Conservation (phyloP, 371 early-diverging fungal species). For the Lichtheimia ramosa region DNA sequence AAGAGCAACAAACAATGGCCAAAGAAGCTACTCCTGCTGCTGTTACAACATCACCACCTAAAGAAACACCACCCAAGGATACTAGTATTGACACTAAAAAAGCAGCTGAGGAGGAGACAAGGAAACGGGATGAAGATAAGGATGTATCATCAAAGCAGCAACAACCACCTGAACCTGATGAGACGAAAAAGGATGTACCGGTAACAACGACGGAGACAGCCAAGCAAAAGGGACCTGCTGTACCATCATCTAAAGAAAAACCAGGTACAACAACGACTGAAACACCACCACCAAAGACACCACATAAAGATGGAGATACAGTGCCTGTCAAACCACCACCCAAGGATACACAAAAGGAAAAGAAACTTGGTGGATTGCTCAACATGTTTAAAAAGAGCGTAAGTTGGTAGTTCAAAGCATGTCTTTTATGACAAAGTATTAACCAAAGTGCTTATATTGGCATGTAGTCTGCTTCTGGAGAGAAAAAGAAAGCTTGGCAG, state of each 20-base stretch:
- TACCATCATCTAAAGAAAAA: background rate
- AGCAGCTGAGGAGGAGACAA: background rate
- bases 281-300: background rate
- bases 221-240: constrained; percentile 5
- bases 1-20: background rate
- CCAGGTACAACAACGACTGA: background rate
- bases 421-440: background rate
- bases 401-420: background rate
- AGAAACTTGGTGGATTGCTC: constrained; percentile 5
- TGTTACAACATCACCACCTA: background rate
- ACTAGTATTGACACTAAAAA: background rate
- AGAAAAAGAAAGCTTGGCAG: constrained; percentile 9
- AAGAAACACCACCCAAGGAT: background rate
- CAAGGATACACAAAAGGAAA: background rate
- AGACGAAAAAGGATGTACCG: background rate
- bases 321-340: constrained; percentile 8
- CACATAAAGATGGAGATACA: background rate
- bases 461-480: constrained; percentile 2
- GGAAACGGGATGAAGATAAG: background rate
- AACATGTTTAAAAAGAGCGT: constrained; percentile 1
- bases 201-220: background rate
- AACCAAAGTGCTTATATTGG: background rate
- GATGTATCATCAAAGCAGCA: background rate
- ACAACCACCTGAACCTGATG: background rate
- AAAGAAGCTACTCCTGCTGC: background rate